Evolutionary conservation across 345 rosid genomes (phyloP).

Genomic region (Cardamine chenopodiifolia): DNA sequence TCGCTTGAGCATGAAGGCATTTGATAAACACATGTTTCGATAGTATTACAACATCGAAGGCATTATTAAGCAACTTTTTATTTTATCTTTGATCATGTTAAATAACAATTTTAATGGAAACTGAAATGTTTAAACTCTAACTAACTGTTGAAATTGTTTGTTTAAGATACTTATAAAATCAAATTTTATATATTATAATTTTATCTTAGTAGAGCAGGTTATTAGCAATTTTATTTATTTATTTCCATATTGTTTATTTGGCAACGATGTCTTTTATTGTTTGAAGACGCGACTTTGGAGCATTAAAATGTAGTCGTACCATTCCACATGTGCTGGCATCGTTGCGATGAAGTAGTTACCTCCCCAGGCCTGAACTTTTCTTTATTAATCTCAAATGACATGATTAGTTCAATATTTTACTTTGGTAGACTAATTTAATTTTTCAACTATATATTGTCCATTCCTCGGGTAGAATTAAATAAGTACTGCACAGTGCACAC

Average conservation of each 20-base stretch:
- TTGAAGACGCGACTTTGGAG: neutral
- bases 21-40: neutral
- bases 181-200: neutral
- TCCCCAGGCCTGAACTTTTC: neutral
- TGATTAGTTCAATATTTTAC: neutral
- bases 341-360: neutral
- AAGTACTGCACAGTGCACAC: neutral
- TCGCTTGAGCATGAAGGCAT: neutral
- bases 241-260: too few species aligned
- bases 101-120: neutral
- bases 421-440: neutral
- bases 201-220: neutral
- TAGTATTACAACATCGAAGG: too few species aligned
- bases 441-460: neutral
- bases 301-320: neutral
- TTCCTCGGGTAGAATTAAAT: neutral
- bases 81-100: too few species aligned
- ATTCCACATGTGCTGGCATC: constrained; percentile 15
- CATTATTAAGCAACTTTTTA: too few species aligned
- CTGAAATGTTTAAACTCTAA: neutral
- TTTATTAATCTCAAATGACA: neutral
- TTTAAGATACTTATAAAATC: neutral
- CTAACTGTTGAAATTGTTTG: neutral
- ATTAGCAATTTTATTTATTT: too few species aligned
- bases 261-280: too few species aligned